Evolutionary conservation across 1,284 basidiomycete genomes (phyloP), one percentile per base, ranked within the genome.

Genomic region (Spongispora temasekensis): DNA sequence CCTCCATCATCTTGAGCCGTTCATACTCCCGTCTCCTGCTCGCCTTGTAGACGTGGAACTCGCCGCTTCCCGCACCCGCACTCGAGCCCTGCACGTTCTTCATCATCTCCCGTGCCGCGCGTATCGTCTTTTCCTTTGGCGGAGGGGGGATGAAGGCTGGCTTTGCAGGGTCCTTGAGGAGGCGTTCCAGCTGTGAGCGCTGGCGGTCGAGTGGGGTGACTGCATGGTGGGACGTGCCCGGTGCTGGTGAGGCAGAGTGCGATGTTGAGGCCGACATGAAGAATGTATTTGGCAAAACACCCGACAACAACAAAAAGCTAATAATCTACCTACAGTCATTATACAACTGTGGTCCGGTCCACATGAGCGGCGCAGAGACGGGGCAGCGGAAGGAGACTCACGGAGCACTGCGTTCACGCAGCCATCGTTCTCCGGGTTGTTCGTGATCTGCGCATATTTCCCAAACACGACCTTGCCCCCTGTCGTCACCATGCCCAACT

Each of bases 41-140:
- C 50, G 97, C 95, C 76, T 99, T 99, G 81, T 99, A 99, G 5
- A 99, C 97, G 73, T 99, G 97, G 69, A 97, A 97, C 76, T 97
- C 95, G 54, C 95, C 95, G 65, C 91, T 95, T 53, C 95, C 95
- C 19, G 95, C 94, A 58, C 92, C 95, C 2, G 94, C 93, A 75
- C 91, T 93, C 10, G 92, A 95, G 1, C 95, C 95, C 74, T 96
- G 93, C 4, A 98, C 95, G 67, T 97, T 98, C 84, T 97, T 98
- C 91, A 99, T 97, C 91, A 97, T 97, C 76, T 98, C 96, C 55
- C 91, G 82, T 7, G 94, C 81, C 1, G 94, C 80, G 30, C 93
- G 81, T 37, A 97, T 81, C 0, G 81, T 83, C 77, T 93, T 94
- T 65, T 95, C 89, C 72, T 89, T 90, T 25, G 86, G 88, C 8